Base-by-base conservation (phyloP, 2,329 filamentous ascomycete species). In the Hymenoscyphus fructigenus region DNA sequence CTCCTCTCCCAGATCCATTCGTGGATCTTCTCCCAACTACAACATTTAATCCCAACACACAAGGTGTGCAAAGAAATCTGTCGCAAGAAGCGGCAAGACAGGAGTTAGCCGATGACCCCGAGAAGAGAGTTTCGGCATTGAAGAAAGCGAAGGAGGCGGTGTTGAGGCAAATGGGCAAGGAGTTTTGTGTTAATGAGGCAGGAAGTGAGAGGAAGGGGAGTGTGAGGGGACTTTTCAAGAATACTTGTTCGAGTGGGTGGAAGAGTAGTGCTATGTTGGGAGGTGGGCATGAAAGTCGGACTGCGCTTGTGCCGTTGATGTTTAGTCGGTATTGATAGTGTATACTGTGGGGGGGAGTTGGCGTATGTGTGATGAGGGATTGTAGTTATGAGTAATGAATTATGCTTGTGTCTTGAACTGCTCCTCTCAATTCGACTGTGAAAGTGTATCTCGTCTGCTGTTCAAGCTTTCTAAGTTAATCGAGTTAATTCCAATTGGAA, bases 101-200 rank as follows among this genome's bases (percentile, higher is more conserved):
- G 12, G 79, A 81, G 56, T 78, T 87, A 28, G 86, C 85, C 23
- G 83, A 88, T 67, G 85, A 88, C 69, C 79, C 82, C 2, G 81
- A 81, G 9, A 82, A 83, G 62, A 81, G 86, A 63, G 79, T 79
- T 4, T 83, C 79, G 68, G 84, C 85, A 10, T 77, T 89, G 59
- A 80, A 81, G 71, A 83, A 84, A 65, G 87, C 86, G 38, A 86
- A 85, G 73, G 84, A 86, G 67, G 83, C 84, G 0, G 85, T 89
- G 14, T 77, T 89, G 62, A 81, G 79, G 66, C 87, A 87, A 70
- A 80, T 89, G 1, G 60, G 83, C 80, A 70, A 80, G 80, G 83
- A 88, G 72, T 87, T 82, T 62, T 72, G 68, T 61, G 47, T 28
- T 14, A 23, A 53, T 53, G 72, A 68, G 47, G 68, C 3, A 32